Percentiles rank a stretch among this genome's conserved stretches.
Evolutionary conservation across 495 filamentous ascomycete genomes (phyloP).

Genomic region (Penicillium odoratum): DNA sequence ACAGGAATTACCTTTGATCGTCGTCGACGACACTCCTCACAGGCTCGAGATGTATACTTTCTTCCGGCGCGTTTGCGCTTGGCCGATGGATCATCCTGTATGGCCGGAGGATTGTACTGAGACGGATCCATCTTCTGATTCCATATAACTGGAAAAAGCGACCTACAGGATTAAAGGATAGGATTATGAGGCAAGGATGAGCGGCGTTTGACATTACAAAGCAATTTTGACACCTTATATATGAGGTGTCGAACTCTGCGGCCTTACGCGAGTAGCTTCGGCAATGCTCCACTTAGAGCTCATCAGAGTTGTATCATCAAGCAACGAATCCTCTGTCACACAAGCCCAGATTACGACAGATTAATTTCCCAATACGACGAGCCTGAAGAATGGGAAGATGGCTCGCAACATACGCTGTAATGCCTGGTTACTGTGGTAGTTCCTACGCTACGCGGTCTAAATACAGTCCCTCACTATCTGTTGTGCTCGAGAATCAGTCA

Average conservation of each 20-base stretch:
- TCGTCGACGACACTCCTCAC: conserved; percentile 32
- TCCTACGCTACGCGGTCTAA: background rate
- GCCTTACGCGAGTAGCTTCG: too few species aligned
- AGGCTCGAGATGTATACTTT: conserved; percentile 33
- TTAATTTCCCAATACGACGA: too few species aligned
- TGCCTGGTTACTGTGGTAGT: too few species aligned
- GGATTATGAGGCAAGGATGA: background rate
- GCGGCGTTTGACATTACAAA: conserved; percentile 18
- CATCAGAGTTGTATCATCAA: too few species aligned
- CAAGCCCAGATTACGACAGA: too few species aligned
- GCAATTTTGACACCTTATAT: conserved; percentile 13
- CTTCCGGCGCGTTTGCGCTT: conserved; percentile 22
- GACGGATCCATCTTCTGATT: background rate
- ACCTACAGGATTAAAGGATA: background rate
- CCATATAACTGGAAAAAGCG: background rate
- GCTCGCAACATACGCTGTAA: too few species aligned
- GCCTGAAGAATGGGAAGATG: too few species aligned
- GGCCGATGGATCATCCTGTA: conserved; percentile 1
- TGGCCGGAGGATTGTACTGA: background rate
- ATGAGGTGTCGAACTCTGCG: background rate
- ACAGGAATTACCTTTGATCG: conserved; percentile 26
- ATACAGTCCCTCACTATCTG: conserved; percentile 5
- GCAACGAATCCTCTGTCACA: too few species aligned
- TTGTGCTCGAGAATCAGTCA: conserved; percentile 6
- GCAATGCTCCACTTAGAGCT: too few species aligned